Evolutionary conservation across 1,139 yeast species (phyloP), one percentile per base, ranked within the genome.

Genomic region (Diutina pseudorugosa): DNA sequence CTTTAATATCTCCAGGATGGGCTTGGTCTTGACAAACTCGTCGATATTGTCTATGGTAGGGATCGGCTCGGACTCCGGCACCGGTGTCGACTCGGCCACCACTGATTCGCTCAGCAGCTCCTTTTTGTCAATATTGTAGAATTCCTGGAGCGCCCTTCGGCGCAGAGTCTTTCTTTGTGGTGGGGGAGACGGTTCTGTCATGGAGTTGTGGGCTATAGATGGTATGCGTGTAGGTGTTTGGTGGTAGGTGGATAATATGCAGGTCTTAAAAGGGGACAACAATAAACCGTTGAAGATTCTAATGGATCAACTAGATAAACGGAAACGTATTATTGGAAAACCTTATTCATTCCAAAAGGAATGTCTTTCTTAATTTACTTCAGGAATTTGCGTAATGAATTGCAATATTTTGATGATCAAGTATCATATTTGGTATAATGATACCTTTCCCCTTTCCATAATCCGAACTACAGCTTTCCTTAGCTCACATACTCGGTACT

Each of bases 1-100:
- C 53, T 63, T 64, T 23, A 74, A 60, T 19, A 74, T 71, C 16
- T 73, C 73, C 47, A 65, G 66, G 1, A 71, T 65, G 2, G 57
- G 55, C 45, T 59, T 54, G 11, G 55, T 55, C 41, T 57, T 56
- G 23, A 62, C 51, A 54, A 58, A 61, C 21, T 53, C 49, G 3
- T 55, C 54, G 21, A 71, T 54, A 41, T 61, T 60, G 14, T 61
- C 62, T 9, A 45, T 23, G 8, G n/a, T n/a, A 9, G 21, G 36
- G 5, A 40, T 40, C 20, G 42, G 42, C 11, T 40, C 42, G 7
- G 2, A 11, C n/a, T 18, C 25, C n/a, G 44, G 25, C 25, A 11
- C 7, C 14, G 16, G 20, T 11, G 25, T n/a, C 25, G 25, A 19
- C n/a, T 41, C 44, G 1, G 44, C 44, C 16, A 20, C 20, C n/a